phyloP scores from a whole-genome alignment of 2,329 filamentous ascomycete species.

The Beauveria medogensis region DNA sequence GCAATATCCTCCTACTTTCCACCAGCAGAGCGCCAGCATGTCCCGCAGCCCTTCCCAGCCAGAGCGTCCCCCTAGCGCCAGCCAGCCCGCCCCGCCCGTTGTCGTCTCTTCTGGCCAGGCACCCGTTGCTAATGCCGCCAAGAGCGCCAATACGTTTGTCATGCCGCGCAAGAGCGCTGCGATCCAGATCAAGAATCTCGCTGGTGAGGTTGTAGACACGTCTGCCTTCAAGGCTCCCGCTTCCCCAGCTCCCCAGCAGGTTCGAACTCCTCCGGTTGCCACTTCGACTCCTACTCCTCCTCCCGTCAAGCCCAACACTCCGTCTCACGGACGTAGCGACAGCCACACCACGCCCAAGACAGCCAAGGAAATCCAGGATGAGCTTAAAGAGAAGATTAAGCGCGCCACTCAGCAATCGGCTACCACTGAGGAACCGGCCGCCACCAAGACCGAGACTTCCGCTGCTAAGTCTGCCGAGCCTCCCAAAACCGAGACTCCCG shows the following conservation, averaged over 20 bases:
- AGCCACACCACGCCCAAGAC: conserved; percentile 62
- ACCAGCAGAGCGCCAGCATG: conserved; percentile 59
- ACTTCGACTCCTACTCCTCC: conserved; percentile 73
- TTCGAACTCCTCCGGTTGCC: conserved; percentile 61
- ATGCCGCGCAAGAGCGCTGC: conserved; percentile 61
- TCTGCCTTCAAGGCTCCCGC: conserved; percentile 51
- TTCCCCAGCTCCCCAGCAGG: conserved; percentile 47
- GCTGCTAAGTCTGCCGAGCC: conserved; percentile 24
- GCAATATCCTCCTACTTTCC: conserved; percentile 32
- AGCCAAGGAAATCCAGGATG: conserved; percentile 71
- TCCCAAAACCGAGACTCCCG: conserved; percentile 27
- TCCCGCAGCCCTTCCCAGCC: conserved; percentile 77
- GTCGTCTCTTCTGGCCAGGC: conserved; percentile 52
- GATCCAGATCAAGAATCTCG: conserved; percentile 76
- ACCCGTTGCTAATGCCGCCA: conserved; percentile 42
- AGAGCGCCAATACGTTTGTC: conserved; percentile 39
- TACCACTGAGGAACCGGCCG: conserved; percentile 21
- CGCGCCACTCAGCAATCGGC: conserved; percentile 40
- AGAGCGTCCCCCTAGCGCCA: conserved; percentile 59
- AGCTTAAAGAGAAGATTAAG: conserved; percentile 74
- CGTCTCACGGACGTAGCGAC: conserved; percentile 62
- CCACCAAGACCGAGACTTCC: conserved; percentile 20
- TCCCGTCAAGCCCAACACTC: conserved; percentile 63
- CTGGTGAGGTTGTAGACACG: conserved; percentile 68
- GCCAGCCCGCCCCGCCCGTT: conserved; percentile 49